A percentile compares a stretch with the other conserved stretches of the same genome.
Evolutionary conservation across 345 rosid species (phyloP).

Genomic region (Carallia brachiata): DNA sequence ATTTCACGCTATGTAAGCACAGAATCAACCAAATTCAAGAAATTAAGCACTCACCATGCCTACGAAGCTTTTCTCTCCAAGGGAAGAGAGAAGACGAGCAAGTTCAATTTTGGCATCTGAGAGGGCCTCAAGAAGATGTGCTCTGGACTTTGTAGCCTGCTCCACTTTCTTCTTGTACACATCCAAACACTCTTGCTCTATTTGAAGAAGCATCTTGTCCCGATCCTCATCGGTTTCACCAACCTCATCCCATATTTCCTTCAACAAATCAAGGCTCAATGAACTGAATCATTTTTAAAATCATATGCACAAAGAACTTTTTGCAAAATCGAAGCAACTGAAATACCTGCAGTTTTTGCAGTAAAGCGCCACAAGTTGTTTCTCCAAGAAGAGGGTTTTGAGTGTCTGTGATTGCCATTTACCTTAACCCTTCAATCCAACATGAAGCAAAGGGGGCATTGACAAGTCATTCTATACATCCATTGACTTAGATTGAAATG

Average conservation of each 20-base stretch:
- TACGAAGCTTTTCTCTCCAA: constrained; percentile 69
- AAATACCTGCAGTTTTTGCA: constrained; percentile 81
- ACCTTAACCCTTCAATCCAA: constrained; percentile 29
- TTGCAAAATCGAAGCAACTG: constrained; percentile 2
- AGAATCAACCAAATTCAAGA: neutral
- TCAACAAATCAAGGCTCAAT: constrained; percentile 12
- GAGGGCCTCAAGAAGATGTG: constrained; percentile 77
- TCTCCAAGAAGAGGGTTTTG: constrained; percentile 82
- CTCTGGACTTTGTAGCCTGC: constrained; percentile 80
- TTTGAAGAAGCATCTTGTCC: constrained; percentile 89
- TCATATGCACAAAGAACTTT: neutral
- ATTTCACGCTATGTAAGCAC: too few species aligned
- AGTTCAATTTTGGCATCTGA: constrained; percentile 85
- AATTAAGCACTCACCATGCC: constrained; percentile 58
- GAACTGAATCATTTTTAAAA: constrained; percentile 3
- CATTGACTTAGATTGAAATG: neutral
- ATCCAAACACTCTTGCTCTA: constrained; percentile 90
- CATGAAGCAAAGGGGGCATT: constrained; percentile 24
- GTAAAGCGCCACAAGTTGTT: constrained; percentile 75
- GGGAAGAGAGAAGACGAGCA: constrained; percentile 66
- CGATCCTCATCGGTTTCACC: constrained; percentile 93
- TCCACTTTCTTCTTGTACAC: constrained; percentile 93
- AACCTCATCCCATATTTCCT: constrained; percentile 99
- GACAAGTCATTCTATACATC: neutral
- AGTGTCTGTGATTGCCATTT: constrained; percentile 66